Conservation (phyloP, 2,329 filamentous ascomycete species). For the Juglanconis sp. region DNA sequence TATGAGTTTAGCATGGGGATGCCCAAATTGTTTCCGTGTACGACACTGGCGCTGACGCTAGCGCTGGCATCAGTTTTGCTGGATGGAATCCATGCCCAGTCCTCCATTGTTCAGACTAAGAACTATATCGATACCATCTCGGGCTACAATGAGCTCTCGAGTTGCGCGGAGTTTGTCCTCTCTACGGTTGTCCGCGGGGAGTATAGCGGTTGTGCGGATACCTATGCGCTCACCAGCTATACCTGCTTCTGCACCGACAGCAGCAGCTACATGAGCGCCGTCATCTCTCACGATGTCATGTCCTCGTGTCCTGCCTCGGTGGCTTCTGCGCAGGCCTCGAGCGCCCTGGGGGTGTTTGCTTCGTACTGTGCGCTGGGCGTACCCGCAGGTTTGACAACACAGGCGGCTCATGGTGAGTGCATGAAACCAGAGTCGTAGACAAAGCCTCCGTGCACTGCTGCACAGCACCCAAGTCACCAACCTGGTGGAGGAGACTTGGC, state of each 20-base stretch:
- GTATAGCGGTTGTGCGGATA: conserved; percentile 19
- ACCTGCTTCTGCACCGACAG: conserved; percentile 21
- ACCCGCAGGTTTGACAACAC: conserved; percentile 1
- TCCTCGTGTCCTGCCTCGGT: conserved; percentile 3
- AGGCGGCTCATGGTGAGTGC: not conserved
- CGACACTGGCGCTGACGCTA: not conserved
- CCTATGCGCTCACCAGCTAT: conserved; percentile 16
- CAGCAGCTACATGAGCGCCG: conserved; percentile 10
- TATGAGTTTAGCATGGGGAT: no score
- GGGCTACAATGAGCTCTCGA: conserved; percentile 13
- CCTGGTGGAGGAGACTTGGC: no score
- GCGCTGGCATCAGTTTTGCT: not conserved
- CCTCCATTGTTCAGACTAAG: not conserved
- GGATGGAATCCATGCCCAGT: not conserved
- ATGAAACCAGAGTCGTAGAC: not conserved
- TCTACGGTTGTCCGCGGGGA: conserved; percentile 19
- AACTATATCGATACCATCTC: conserved; percentile 13
- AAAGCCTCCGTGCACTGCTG: not conserved
- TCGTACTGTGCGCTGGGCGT: conserved; percentile 9
- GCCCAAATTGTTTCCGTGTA: no score
- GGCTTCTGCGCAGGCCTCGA: not conserved
- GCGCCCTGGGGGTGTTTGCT: conserved; percentile 5
- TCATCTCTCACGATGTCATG: conserved; percentile 12
- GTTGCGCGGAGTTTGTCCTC: conserved; percentile 18
- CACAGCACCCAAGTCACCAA: no score